Conservation (phyloP, 345 rosid species). For the Gossypium ekmanianum region DNA sequence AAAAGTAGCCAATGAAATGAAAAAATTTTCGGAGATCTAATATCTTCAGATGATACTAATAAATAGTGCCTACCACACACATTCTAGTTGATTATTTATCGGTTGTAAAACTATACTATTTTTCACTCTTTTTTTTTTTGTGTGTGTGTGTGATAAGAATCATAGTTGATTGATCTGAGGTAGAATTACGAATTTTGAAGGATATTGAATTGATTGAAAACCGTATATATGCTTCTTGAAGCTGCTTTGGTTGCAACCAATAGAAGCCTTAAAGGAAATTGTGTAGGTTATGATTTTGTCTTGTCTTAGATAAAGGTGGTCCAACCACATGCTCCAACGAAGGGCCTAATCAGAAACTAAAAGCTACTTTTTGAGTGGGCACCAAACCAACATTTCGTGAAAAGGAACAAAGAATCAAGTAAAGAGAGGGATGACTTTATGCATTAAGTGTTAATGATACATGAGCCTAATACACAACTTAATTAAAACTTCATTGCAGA, state of each 20-base stretch:
- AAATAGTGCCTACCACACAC: neutral
- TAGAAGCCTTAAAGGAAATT: neutral
- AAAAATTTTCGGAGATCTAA: neutral
- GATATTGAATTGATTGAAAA: neutral
- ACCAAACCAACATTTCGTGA: neutral
- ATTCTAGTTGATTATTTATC: neutral
- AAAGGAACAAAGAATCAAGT: slow-evolving; percentile 1
- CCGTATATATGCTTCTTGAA: neutral
- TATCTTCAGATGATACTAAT: neutral
- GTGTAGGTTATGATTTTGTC: neutral
- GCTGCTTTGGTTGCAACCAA: neutral
- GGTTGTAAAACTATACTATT: neutral
- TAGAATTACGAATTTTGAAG: neutral
- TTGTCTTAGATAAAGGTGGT: slow-evolving; percentile 13
- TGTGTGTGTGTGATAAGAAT: neutral
- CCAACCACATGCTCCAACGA: neutral
- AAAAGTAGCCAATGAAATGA: neutral
- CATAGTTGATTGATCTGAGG: neutral
- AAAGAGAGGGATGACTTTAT: neutral
- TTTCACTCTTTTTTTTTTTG: too few species aligned
- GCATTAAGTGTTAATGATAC: neutral
- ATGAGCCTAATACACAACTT: neutral
- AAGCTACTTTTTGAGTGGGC: slow-evolving; percentile 13
- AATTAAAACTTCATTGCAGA: slow-evolving; percentile 7
- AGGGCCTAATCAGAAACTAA: slow-evolving; percentile 13